Percentiles rank a stretch among this genome's conserved stretches.
These are phyloP conservation scores for Amanita phalloides DNA, from an alignment of 768 basidiomycete genomes.

Conservation along the genomic window DNA sequence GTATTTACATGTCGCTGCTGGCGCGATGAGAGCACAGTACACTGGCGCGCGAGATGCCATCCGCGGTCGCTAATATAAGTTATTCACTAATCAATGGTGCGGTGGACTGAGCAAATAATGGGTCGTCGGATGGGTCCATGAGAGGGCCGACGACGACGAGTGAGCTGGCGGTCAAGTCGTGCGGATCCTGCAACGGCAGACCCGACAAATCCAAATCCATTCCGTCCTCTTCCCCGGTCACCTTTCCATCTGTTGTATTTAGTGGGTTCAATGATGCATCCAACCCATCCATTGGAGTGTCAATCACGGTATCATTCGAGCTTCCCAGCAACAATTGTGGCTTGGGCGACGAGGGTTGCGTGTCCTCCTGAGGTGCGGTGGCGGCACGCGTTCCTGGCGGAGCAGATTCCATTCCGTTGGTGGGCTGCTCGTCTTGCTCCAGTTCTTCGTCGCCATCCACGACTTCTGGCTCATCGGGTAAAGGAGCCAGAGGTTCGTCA, in stretches of 20 bases:
- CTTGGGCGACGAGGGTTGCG: constrained; percentile 54
- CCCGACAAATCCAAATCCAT: constrained; percentile 52
- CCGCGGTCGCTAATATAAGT: too few species aligned
- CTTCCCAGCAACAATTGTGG: constrained; percentile 44
- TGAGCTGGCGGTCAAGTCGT: constrained; percentile 40
- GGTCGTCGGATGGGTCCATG: constrained; percentile 51
- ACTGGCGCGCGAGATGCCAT: too few species aligned
- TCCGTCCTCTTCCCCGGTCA: constrained; percentile 18
- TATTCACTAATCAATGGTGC: constrained; percentile 1
- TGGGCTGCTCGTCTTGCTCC: constrained; percentile 54
- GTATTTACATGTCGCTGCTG: too few species aligned
- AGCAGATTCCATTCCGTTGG: constrained; percentile 20
- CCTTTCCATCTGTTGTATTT: constrained; percentile 24
- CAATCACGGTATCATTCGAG: constrained; percentile 34
- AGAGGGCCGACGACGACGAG: constrained; percentile 44
- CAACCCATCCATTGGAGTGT: constrained; percentile 30
- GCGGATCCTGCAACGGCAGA: constrained; percentile 52
- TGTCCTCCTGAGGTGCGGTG: constrained; percentile 31
- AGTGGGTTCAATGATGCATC: constrained; percentile 48
- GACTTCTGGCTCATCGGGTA: constrained; percentile 69
- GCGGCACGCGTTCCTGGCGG: constrained; percentile 13
- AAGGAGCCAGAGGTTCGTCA: constrained; percentile 72
- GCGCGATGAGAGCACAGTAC: too few species aligned
- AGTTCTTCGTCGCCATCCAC: constrained; percentile 69
- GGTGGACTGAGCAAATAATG: constrained; percentile 42